These are phyloP conservation scores for Reticulascus tulasneorum DNA, from an alignment of 2,329 filamentous ascomycete species.

Conservation along the genomic window DNA sequence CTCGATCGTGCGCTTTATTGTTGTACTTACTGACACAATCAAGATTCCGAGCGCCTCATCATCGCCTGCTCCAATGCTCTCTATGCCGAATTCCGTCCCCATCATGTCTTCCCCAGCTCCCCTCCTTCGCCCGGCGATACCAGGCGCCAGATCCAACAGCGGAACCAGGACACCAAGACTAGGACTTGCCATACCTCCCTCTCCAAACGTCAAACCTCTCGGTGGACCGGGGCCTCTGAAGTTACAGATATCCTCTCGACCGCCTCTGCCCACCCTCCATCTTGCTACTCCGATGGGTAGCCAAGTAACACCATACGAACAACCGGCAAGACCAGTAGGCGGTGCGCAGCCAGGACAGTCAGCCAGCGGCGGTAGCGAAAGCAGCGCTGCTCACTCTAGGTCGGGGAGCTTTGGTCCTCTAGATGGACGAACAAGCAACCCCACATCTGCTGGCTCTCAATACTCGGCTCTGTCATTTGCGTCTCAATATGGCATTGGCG, in stretches of 20 bases:
- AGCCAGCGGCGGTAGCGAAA: conserved; percentile 74
- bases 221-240: conserved; percentile 43
- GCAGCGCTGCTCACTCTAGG: conserved; percentile 73
- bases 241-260: conserved; percentile 44
- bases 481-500: conserved; percentile 65
- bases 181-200: conserved; percentile 85
- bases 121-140: conserved; percentile 78
- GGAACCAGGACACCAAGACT: conserved; percentile 69
- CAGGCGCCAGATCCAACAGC: conserved; percentile 59
- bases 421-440: conserved; percentile 73
- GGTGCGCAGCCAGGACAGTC: conserved; percentile 58
- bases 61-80: conserved; percentile 20
- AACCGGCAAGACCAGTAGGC: conserved; percentile 46
- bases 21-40: neutral
- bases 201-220: conserved; percentile 76
- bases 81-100: conserved; percentile 36
- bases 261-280: conserved; percentile 73
- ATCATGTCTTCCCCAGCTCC: conserved; percentile 75
- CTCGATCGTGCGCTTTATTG: neutral
- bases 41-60: conserved; percentile 4
- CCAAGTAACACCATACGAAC: conserved; percentile 67
- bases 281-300: conserved; percentile 87
- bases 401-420: conserved; percentile 78
- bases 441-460: conserved; percentile 82
- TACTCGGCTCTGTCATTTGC: conserved; percentile 82